Base-by-base conservation (phyloP, 2,329 filamentous ascomycete genomes). In the Verticillium isaacii region DNA sequence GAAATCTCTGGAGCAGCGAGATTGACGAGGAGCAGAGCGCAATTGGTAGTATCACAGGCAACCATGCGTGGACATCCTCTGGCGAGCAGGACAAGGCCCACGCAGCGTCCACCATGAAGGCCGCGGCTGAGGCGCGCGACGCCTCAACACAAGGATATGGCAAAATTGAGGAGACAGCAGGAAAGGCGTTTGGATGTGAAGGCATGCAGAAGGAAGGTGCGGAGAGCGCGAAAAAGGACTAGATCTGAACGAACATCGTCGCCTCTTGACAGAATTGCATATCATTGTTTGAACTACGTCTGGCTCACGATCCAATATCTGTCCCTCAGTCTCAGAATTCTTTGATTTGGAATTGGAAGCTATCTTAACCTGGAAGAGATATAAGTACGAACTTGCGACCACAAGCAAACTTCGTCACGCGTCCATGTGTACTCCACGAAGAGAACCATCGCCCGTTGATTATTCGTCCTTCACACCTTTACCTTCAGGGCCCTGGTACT, bases 161-260 rank as follows among this genome's bases (percentile, higher is more conserved):
- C 39, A 85, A 82, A 68, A 79, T 80, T 2, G 89, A 92, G 71
- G 84, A 90, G 77, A 70, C 87, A 57, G 84, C 86, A 0, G 89
- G 89, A 6, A 85, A 83, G 69, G 74, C 83, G 0, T 82, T 85
- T 0, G 88, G 89, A 0, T 91, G 89, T 66, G 85, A 89, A 72
- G 89, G 89, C 0, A 91, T 91, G 89, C 77, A 84, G 73, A 80
- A 81, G 60, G 87, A 89, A 72, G 87, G 87, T 0, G 78, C 75
- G 15, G 80, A 77, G 19, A 87, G 83, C 68, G 75, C 72, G 60
- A 75, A 72, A 64, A 70, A 74, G 60, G 67, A 70, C 14, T 58
- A 50, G 19, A 9, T 0, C 2, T 9, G 12, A n/a, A 8, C 2
- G n/a, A 50, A 23, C 14, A 41, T n/a, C 37, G 6, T 15, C 17